A percentile compares a stretch with the other conserved stretches of the same genome.
These are phyloP conservation scores for Diaporthe sp. DNA, from an alignment of 2,329 filamentous ascomycete species.

Conservation along the genomic window DNA sequence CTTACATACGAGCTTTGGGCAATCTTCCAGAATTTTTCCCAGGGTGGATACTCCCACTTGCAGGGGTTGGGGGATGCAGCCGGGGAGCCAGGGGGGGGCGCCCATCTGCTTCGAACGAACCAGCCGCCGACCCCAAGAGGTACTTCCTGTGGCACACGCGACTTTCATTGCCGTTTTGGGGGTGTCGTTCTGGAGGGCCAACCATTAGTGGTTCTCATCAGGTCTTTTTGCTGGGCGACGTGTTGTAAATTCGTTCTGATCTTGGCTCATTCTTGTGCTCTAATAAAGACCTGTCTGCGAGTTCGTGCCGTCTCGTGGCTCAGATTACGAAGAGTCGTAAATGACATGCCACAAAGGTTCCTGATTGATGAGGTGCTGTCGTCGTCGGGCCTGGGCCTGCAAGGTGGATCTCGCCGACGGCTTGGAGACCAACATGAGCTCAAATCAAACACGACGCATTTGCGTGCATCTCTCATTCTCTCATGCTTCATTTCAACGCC, in stretches of 20 bases:
- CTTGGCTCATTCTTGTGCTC: conserved; percentile 21
- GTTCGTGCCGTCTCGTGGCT: neutral
- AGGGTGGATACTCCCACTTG: conserved; percentile 24
- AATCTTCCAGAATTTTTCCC: conserved; percentile 42
- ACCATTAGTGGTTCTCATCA: neutral
- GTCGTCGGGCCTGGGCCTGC: conserved; percentile 12
- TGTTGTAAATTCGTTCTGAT: conserved; percentile 6
- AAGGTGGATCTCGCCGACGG: conserved; percentile 32
- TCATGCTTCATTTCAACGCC: conserved; percentile 32
- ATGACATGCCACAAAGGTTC: conserved; percentile 22
- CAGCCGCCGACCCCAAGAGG: conserved; percentile 5
- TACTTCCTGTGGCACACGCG: conserved; percentile 32
- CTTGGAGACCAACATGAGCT: conserved; percentile 13
- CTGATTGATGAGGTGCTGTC: conserved; percentile 20
- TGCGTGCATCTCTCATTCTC: conserved; percentile 14
- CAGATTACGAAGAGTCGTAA: conserved; percentile 13
- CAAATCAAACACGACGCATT: conserved; percentile 36
- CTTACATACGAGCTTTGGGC: conserved; percentile 37
- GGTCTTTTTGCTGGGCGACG: neutral
- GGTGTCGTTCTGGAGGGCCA: neutral
- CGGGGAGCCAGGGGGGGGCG: conserved; percentile 26
- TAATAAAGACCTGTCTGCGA: neutral
- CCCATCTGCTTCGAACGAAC: conserved; percentile 33
- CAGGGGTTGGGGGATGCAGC: conserved; percentile 16
- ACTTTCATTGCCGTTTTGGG: conserved; percentile 28